Evolutionary conservation across 1,284 basidiomycete genomes (phyloP), one percentile per base, ranked within the genome.

Genomic region (Hymenochaete sp.): DNA sequence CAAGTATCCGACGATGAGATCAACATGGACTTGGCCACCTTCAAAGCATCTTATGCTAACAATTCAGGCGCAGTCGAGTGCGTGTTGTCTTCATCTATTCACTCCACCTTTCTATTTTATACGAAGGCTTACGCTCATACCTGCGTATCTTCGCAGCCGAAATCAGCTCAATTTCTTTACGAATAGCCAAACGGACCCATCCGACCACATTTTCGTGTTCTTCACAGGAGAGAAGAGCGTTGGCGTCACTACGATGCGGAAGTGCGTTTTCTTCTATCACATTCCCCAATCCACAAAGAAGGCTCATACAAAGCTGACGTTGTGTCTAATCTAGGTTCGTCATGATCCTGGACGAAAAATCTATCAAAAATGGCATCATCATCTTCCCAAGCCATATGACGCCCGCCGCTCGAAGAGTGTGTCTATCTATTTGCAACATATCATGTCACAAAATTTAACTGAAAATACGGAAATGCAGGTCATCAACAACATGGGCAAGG

Each of bases 361-460:
- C 77, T 46, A 97, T 98, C 38, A 77, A 82, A 56, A 75, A 86
- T 52, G 96, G 95, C 5, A 86, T 99, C 62, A 89, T 99, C 52
- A 90, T 99, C 55, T 98, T 93, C 69, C 83, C 89, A 19, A 89
- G 90, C 40, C 93, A 86, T 59, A 96, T 99, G 88, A 97, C 95
- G 5, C 85, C 92, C 9, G 90, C 93, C 2, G 96, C 96, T 4
- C 79, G 89, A 57, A 98, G 98, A 70, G 92, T 91, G 51, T 52
- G 70, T 60, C 42, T 19, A 5, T 35, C 31, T 31, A 33, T 44
- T 22, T 43, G 0, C 19, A 33, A 27, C 40, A 27, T 45, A 14
- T n/a, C 28, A 9, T 31, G 13, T 35, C 21, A n/a, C 21, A 16
- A 35, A 8, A 47, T 16, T 42, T 36, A 48, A 44, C 25, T 41